These are phyloP conservation scores for Colletotrichum camelliae DNA, from an alignment of 2,329 filamentous ascomycete species.

Conservation along the genomic window DNA sequence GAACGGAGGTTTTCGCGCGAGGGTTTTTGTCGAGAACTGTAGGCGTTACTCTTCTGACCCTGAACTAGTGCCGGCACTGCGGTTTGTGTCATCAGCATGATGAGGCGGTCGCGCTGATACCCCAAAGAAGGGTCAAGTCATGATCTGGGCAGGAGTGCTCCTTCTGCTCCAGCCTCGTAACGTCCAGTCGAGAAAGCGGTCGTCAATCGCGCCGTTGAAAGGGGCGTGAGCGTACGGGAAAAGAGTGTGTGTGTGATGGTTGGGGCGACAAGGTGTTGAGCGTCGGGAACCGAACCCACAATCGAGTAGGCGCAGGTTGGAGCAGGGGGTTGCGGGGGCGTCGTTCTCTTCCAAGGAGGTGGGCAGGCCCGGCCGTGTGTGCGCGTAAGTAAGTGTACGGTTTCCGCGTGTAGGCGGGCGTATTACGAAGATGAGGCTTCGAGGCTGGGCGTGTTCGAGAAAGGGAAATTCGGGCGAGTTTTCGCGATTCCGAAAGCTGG, in stretches of 20 bases:
- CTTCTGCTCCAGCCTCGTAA: neutral
- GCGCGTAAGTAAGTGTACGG: neutral
- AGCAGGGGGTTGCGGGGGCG: conserved; percentile 18
- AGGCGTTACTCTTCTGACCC: conserved; percentile 43
- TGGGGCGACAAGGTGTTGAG: conserved; percentile 12
- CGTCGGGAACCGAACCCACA: conserved; percentile 17
- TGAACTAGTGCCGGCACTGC: conserved; percentile 50
- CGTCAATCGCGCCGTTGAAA: neutral
- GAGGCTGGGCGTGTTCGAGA: neutral
- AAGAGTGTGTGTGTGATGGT: neutral
- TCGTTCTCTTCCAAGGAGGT: conserved; percentile 8
- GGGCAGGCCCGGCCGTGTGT: neutral
- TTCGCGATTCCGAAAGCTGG: neutral
- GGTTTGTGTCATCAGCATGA: conserved; percentile 61
- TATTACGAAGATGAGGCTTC: neutral
- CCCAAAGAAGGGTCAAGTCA: conserved; percentile 21
- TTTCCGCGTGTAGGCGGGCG: neutral
- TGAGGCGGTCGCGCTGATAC: conserved; percentile 34
- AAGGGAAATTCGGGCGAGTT: neutral
- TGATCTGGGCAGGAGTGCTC: conserved; percentile 10
- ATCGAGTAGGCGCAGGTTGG: conserved; percentile 20
- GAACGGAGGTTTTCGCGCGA: conserved; percentile 17
- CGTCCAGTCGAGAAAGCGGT: neutral
- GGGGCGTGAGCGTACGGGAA: neutral
- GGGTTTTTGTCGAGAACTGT: conserved; percentile 34